Percentiles rank a stretch among this genome's conserved stretches.
Conservation (phyloP, 306 rosid species). For the Senna tora region DNA sequence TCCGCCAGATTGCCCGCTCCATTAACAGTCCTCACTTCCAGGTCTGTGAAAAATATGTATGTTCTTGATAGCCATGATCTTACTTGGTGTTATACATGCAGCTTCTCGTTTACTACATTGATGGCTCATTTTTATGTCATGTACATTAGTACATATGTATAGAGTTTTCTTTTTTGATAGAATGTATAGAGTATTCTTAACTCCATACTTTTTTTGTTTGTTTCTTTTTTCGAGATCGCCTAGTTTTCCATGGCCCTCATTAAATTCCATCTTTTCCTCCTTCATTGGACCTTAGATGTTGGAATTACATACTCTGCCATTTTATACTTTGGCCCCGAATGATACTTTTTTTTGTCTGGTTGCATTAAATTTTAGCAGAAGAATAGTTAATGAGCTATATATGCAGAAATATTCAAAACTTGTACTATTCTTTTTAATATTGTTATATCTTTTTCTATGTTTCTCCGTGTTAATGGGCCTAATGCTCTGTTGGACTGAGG, state of each 20-base stretch:
- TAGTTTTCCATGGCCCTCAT: neutral
- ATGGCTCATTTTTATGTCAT: neutral
- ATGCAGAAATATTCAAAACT: neutral
- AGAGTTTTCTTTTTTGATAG: too few relatives aligned
- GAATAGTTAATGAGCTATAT: neutral
- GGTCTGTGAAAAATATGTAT: constrained; percentile 38
- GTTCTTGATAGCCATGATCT: neutral
- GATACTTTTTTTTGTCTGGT: neutral
- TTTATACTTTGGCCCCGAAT: neutral
- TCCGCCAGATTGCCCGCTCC: constrained; percentile 69
- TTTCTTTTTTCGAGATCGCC: constrained; percentile 21
- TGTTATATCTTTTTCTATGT: neutral
- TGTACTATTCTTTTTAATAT: neutral
- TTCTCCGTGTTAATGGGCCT: neutral
- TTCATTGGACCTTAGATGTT: constrained; percentile 24
- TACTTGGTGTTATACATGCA: neutral
- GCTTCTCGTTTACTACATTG: neutral
- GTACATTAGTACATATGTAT: neutral
- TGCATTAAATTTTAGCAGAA: neutral
- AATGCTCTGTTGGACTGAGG: neutral
- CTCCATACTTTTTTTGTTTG: too few relatives aligned
- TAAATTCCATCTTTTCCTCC: constrained; percentile 13
- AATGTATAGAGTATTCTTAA: constrained; percentile 19
- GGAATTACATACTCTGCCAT: constrained; percentile 18
- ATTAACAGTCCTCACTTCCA: constrained; percentile 78